Evolutionary conservation across 768 basidiomycete genomes (phyloP).

Genomic region (Phaeolepiota aurea): DNA sequence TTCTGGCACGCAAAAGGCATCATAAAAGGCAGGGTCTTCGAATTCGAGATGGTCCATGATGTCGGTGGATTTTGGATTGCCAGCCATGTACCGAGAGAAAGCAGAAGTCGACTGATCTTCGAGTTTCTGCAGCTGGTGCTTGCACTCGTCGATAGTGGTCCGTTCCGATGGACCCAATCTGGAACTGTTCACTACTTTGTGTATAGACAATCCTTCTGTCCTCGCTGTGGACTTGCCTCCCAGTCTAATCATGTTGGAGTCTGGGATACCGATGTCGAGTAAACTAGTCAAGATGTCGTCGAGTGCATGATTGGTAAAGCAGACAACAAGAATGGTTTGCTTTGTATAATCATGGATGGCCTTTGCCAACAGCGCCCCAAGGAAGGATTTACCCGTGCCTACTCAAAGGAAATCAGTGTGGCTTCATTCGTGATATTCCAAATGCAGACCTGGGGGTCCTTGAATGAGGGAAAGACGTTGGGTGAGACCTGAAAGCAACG

Average conservation of each 20-base stretch:
- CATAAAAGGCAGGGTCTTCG: slow-evolving; percentile 33
- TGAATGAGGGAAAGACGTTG: slow-evolving; percentile 57
- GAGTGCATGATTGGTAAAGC: slow-evolving; percentile 69
- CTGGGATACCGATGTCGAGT: slow-evolving; percentile 48
- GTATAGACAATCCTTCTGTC: slow-evolving; percentile 38
- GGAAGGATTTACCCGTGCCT: slow-evolving; percentile 74
- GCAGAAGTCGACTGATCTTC: slow-evolving; percentile 13
- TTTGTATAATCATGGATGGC: slow-evolving; percentile 38
- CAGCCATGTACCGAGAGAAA: slow-evolving; percentile 18
- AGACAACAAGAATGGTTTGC: slow-evolving; percentile 55
- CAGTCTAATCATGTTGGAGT: slow-evolving; percentile 41
- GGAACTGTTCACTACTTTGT: slow-evolving; percentile 22
- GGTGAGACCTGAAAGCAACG: slow-evolving; percentile 43
- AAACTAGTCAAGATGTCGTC: slow-evolving; percentile 64
- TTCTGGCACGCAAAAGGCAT: slow-evolving; percentile 35
- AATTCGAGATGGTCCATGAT: slow-evolving; percentile 44
- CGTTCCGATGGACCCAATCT: slow-evolving; percentile 25
- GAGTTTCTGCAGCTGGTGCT: slow-evolving; percentile 11
- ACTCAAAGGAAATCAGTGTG: background rate
- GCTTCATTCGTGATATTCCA: too few relatives aligned
- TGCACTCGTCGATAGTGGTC: slow-evolving; percentile 31
- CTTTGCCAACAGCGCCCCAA: slow-evolving; percentile 61
- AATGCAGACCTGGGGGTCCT: slow-evolving; percentile 62
- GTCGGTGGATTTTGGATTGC: slow-evolving; percentile 14
- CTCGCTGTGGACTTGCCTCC: slow-evolving; percentile 44